Evolutionary conservation across 768 basidiomycete genomes (phyloP), one percentile per base, ranked within the genome.

Genomic region (Dacryopinax primogenitus): DNA sequence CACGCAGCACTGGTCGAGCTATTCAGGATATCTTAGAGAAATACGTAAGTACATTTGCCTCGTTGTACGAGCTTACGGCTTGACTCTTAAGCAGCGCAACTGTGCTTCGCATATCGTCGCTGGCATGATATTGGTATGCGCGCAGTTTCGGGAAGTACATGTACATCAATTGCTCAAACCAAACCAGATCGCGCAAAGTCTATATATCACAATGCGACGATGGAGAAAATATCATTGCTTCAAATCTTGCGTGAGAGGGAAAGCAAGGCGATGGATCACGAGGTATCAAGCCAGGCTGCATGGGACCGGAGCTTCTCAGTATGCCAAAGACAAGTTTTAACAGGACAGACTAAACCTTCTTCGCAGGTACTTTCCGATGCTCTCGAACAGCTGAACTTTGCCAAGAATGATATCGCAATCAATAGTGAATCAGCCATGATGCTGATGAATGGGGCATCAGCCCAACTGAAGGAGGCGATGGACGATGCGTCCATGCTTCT

Each of bases 61-160:
- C 12, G 11, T 15, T 28, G 6, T 23, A 21, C 1, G 28, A 4
- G 23, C 51, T 65, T 1, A 62, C n/a, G n/a, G n/a, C n/a, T n/a
- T n/a, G n/a, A n/a, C n/a, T 28, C 4, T n/a, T 35, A 2, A 1
- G 28, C 3, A 65, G 65, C 65, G 35, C 65, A 65, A 39, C 36
- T 65, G 3, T 65, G 65, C 34, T 62, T 62, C 34, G 65, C 65
- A 7, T 65, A 65, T 36, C 58, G 65, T 13, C 51, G 65, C 15
- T 65, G 51, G 65, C 23, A 65, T 51, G 65, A 65, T 35, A 65
- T 65, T 34, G 65, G 65, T 65, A 65, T 3, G 39, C 16, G 1
- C 18, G 12, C 61, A 34, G 35, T 9, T 61, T 6, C 1, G 28
- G 15, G n/a, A 26, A 34, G 44, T 13, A 7, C n/a, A n/a, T n/a